Evolutionary conservation across 2,329 filamentous ascomycete genomes (phyloP).

Genomic region (Diplodia corticola): DNA sequence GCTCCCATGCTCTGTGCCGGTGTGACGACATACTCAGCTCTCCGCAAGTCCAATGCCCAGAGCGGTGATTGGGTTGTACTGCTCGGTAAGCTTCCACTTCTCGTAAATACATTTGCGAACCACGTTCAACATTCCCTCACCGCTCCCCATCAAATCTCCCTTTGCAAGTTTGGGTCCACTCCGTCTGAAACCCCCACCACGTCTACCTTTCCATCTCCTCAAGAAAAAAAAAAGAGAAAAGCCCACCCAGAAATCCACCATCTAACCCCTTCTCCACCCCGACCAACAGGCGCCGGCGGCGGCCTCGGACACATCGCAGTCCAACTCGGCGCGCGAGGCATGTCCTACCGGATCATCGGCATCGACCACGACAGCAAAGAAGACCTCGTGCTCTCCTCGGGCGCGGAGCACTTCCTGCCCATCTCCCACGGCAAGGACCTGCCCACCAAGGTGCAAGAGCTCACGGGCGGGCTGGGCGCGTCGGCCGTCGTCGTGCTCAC

Average conservation of each 20-base stretch:
- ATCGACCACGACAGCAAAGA: conserved; percentile 66
- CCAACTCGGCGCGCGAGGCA: conserved; percentile 61
- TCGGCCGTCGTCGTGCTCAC: conserved; percentile 60
- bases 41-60: conserved; percentile 61
- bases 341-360: conserved; percentile 65
- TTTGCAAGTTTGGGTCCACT: not conserved
- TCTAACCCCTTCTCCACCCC: conserved; percentile 23
- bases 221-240: not conserved
- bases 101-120: not conserved
- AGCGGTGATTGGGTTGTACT: conserved; percentile 63
- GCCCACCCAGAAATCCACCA: too few species aligned
- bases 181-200: not conserved
- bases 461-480: conserved; percentile 60
- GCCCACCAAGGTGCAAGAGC: conserved; percentile 55
- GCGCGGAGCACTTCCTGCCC: conserved; percentile 67
- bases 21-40: conserved; percentile 65
- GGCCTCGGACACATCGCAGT: conserved; percentile 65
- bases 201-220: too few species aligned
- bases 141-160: not conserved
- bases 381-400: conserved; percentile 61
- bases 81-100: conserved; percentile 28
- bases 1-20: conserved; percentile 70
- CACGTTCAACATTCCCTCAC: not conserved
- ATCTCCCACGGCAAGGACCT: conserved; percentile 56
- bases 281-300: conserved; percentile 56